Percentiles rank a stretch among this genome's conserved stretches.
Evolutionary conservation across 805 yeast genomes (phyloP).

Genomic region (Saturnispora hagleri): DNA sequence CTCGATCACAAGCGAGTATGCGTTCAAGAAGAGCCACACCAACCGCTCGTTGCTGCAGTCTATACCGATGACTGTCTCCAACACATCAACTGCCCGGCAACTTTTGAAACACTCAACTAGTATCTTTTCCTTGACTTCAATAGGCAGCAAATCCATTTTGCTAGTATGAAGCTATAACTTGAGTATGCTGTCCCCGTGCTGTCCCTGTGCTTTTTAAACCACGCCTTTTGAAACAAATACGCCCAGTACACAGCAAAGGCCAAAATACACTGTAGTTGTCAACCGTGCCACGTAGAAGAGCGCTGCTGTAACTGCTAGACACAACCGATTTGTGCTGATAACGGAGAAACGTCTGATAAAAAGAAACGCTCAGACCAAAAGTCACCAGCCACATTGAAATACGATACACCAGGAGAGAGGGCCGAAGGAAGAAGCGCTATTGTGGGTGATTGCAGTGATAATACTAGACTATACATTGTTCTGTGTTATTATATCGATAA

Average conservation of each 20-base stretch:
- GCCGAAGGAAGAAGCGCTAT: neutral
- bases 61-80: neutral
- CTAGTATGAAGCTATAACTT: too few species aligned
- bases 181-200: too few species aligned
- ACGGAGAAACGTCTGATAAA: neutral
- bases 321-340: neutral
- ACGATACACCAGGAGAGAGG: neutral
- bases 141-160: neutral
- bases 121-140: neutral
- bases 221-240: neutral
- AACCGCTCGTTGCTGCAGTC: neutral
- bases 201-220: too few species aligned
- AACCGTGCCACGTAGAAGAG: neutral
- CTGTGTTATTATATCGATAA: too few species aligned
- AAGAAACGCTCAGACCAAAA: neutral
- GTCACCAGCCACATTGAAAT: neutral
- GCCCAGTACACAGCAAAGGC: neutral
- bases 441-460: too few species aligned
- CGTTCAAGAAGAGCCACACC: neutral
- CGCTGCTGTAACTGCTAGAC: neutral
- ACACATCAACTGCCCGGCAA: conserved; percentile 4
- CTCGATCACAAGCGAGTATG: conserved; percentile 6
- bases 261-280: neutral
- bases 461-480: too few species aligned
- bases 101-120: conserved; percentile 1